phyloP scores from a whole-genome alignment of 2,329 filamentous ascomycete genomes.

The Verticillium tricorpus region DNA sequence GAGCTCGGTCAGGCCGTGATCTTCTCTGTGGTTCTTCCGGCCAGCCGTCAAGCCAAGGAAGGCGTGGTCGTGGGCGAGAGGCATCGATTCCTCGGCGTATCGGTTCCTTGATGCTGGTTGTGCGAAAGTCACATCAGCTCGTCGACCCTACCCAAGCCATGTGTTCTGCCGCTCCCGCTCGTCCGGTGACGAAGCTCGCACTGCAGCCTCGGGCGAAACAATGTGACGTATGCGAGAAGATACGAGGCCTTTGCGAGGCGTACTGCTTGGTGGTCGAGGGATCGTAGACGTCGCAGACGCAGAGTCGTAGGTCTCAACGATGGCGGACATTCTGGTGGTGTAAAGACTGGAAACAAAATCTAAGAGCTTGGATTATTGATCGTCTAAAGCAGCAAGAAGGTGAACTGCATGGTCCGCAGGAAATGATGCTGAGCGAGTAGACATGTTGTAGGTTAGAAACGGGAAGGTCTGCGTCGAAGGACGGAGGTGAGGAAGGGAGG shows the following conservation, averaged over 20 bases:
- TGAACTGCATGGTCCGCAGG: not conserved
- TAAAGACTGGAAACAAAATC: not conserved
- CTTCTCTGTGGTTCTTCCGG: constrained; percentile 1
- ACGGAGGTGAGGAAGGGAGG: not conserved
- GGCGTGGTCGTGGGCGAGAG: constrained; percentile 7
- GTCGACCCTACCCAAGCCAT: constrained; percentile 13
- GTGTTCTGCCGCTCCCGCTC: constrained; percentile 19
- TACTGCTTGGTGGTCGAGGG: constrained; percentile 4
- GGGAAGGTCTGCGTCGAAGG: not conserved
- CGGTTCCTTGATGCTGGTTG: constrained; percentile 13
- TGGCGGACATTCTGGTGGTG: not conserved
- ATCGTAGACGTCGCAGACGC: constrained; percentile 4
- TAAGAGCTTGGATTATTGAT: not conserved
- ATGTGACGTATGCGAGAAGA: constrained; percentile 26
- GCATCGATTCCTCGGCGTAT: constrained; percentile 6
- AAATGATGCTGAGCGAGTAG: not conserved
- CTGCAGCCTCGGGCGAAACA: constrained; percentile 4
- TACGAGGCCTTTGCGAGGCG: constrained; percentile 26
- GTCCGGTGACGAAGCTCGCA: constrained; percentile 12
- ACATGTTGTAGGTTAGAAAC: not conserved
- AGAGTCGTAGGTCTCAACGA: constrained; percentile 3
- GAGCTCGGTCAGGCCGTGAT: constrained; percentile 2
- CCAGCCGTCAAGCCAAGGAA: constrained; percentile 5
- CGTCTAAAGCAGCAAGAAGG: not conserved
- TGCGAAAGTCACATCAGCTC: constrained; percentile 10